These are phyloP conservation scores for Theileria parva DNA, from an alignment of 169 alveolate genomes.

Conservation along the genomic window DNA sequence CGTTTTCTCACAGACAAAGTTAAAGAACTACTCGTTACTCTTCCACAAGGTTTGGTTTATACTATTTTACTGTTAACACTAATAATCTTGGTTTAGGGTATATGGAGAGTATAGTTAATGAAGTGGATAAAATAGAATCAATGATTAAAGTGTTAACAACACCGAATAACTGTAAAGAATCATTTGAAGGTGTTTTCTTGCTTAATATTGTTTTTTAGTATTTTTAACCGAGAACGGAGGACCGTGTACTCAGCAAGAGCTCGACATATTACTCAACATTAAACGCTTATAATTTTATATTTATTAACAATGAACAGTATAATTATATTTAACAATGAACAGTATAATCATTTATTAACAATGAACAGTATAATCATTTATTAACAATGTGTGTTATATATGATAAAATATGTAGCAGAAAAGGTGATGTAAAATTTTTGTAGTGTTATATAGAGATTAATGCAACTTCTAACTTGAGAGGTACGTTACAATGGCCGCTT, in stretches of 20 bases:
- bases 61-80: not conserved
- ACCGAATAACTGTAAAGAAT: conserved; percentile 9
- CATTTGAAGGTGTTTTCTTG: conserved; percentile 29
- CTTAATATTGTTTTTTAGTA: conserved; percentile 11
- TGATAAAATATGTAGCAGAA: too few relatives aligned
- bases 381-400: too few relatives aligned
- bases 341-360: too few relatives aligned
- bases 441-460: too few relatives aligned
- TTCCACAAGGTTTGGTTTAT: conserved; percentile 34
- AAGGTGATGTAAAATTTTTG: too few relatives aligned
- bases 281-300: not conserved
- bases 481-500: too few relatives aligned
- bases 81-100: conserved; percentile 14
- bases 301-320: not conserved
- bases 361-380: too few relatives aligned
- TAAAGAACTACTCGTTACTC: conserved; percentile 29
- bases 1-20: conserved; percentile 42
- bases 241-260: conserved; percentile 54
- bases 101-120: conserved; percentile 31
- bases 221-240: conserved; percentile 59
- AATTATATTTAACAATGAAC: too few relatives aligned
- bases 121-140: conserved; percentile 55
- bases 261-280: conserved; percentile 35
- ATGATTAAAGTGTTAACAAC: conserved; percentile 49
- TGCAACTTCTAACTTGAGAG: too few relatives aligned